Conservation (phyloP, 495 filamentous ascomycete species). For the Neurospora sp. region DNA sequence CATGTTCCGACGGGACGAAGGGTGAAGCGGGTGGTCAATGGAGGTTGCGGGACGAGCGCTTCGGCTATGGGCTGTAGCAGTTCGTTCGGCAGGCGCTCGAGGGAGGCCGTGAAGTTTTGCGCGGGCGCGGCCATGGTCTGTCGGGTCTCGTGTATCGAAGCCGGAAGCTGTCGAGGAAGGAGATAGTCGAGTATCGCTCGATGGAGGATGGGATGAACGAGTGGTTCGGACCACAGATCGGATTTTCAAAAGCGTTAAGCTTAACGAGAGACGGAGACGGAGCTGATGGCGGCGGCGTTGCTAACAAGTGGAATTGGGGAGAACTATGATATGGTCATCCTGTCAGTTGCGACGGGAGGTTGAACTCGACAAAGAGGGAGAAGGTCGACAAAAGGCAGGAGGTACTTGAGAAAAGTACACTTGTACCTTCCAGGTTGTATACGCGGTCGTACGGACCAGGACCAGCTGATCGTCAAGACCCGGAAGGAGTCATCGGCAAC, state of each 20-base stretch:
- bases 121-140: neutral
- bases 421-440: neutral
- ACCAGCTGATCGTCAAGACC: neutral
- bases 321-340: neutral
- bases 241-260: neutral
- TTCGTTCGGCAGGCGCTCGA: conserved; percentile 21
- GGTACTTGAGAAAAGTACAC: neutral
- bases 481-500: neutral
- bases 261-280: neutral
- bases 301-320: neutral
- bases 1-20: conserved; percentile 22
- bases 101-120: neutral
- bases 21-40: conserved; percentile 21
- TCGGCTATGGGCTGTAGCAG: conserved; percentile 22
- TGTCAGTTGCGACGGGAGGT: neutral
- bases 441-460: neutral
- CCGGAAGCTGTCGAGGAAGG: neutral
- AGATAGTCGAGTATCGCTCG: neutral
- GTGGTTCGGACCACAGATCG: neutral
- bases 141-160: neutral
- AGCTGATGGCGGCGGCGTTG: neutral
- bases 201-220: neutral
- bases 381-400: neutral
- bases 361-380: neutral
- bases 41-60: conserved; percentile 13